Base-by-base conservation (phyloP, 2,329 filamentous ascomycete species). In the Nigrograna mackinnonii region DNA sequence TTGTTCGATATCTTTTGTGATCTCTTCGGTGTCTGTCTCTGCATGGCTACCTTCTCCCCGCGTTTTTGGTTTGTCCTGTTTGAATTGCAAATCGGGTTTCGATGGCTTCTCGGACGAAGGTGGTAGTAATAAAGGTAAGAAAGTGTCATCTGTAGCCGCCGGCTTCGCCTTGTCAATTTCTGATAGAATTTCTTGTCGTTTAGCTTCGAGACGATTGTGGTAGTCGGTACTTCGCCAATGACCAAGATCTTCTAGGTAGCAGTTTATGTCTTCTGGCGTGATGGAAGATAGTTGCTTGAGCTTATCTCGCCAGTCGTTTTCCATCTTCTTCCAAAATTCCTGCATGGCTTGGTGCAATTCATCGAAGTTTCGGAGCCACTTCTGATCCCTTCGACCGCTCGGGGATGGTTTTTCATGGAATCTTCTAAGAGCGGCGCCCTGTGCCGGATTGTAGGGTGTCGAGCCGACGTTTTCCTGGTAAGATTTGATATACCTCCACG, bases 321-420 rank as follows among this genome's bases (percentile, higher is more conserved):
- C 14, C 7, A 36, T 22, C 13, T 17, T 20, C 6, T 9, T n/a
- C 51, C 49, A 54, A 20, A 49, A 47, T 0, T 7, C 26, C 20
- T 50, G 30, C 3, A 43, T 24, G 1, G 44, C 37, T 9, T 26
- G 16, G 18, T 50, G 39, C 3, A 31, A 28, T 2, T 19, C 24
- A 9, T 50, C 36, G 22, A 50, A 48, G 6, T 30, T 21, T 11
- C 38, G 5, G 24, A 54, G 41, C 39, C 42, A 49, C 11, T 33
- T n/a, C 1, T 7, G 7, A 32, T 46, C 39, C 14, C 31, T 40
- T 13, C 12, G 22, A 5, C 47, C 49, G 6, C 37, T 43, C 11
- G 45, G 45, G 5, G 31, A 11, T 17, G 38, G 6, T n/a, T 19
- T 20, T 35, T 26, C 34, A 17, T 5, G n/a, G 36, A 34, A 47